Evolutionary conservation across 495 filamentous ascomycete genomes (phyloP).

Genomic region (Hypomontagnella monticulosa): DNA sequence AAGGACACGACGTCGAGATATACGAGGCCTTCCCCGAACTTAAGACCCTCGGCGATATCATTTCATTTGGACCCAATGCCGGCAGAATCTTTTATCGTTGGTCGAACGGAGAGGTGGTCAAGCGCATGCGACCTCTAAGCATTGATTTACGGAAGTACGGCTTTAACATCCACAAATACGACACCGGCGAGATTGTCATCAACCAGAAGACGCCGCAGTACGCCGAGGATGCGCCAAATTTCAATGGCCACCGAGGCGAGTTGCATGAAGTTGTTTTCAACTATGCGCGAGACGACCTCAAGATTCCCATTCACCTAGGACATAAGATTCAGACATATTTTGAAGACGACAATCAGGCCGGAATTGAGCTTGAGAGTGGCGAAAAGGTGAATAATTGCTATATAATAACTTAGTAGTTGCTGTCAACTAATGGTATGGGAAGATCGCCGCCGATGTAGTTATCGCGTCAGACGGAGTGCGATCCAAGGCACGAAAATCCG

Average conservation of each 20-base stretch:
- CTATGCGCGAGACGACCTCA: slow-evolving; percentile 63
- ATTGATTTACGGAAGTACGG: slow-evolving; percentile 63
- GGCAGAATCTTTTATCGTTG: slow-evolving; percentile 65
- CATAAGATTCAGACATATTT: slow-evolving; percentile 64
- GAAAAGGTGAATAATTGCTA: slow-evolving; percentile 45
- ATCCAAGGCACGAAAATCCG: slow-evolving; percentile 65
- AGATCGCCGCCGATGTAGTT: slow-evolving; percentile 62
- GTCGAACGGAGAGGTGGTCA: slow-evolving; percentile 57
- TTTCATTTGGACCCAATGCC: slow-evolving; percentile 70
- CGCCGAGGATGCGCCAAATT: slow-evolving; percentile 61
- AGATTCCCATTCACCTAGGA: slow-evolving; percentile 65
- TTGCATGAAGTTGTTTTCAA: slow-evolving; percentile 68
- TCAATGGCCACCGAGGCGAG: slow-evolving; percentile 70
- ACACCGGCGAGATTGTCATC: slow-evolving; percentile 68
- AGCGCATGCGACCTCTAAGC: slow-evolving; percentile 59
- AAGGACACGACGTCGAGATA: slow-evolving; percentile 67
- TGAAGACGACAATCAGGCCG: slow-evolving; percentile 62
- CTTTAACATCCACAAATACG: slow-evolving; percentile 69
- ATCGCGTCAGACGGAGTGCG: slow-evolving; percentile 69
- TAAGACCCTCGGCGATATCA: slow-evolving; percentile 69
- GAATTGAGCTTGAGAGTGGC: slow-evolving; percentile 64
- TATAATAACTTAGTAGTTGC: not conserved
- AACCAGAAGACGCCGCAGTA: slow-evolving; percentile 60
- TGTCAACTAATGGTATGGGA: slow-evolving; percentile 6
- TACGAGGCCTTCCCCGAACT: slow-evolving; percentile 68